Evolutionary conservation across 768 basidiomycete genomes (phyloP).

Genomic region (Cantharellus cinnabarinus): DNA sequence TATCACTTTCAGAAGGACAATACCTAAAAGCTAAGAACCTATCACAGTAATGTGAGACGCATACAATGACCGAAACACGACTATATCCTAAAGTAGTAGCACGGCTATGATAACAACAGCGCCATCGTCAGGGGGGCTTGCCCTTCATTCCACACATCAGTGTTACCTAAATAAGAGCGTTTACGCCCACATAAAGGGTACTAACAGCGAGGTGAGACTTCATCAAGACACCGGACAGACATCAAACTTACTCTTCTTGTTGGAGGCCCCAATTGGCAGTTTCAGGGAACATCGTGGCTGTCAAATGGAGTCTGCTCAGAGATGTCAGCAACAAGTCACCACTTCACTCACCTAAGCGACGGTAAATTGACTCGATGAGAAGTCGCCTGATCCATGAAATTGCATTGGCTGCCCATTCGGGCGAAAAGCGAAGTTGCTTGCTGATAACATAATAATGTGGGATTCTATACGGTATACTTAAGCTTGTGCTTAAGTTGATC

Average conservation of each 20-base stretch:
- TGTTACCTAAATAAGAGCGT: no score
- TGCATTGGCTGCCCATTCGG: conserved; percentile 11
- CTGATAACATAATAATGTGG: conserved; percentile 39
- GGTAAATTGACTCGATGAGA: conserved; percentile 44
- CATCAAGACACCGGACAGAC: no score
- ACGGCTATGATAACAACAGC: no score
- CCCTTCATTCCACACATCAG: no score
- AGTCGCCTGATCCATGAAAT: conserved; percentile 27
- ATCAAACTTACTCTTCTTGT: conserved; percentile 31
- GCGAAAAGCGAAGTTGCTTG: conserved; percentile 14
- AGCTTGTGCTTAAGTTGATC: not conserved
- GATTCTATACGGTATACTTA: conserved; percentile 18
- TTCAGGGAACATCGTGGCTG: conserved; percentile 42
- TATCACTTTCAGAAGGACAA: no score
- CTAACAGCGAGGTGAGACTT: no score
- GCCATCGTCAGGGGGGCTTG: no score
- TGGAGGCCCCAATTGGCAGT: conserved; percentile 35
- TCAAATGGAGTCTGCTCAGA: not conserved
- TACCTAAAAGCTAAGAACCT: no score
- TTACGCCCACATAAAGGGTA: no score
- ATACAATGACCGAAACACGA: no score
- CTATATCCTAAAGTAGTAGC: no score
- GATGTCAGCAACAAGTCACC: not conserved
- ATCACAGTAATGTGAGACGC: no score
- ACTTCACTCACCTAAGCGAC: conserved; percentile 19